Base-by-base conservation (phyloP, 768 basidiomycete genomes). In the Russula virescens region DNA sequence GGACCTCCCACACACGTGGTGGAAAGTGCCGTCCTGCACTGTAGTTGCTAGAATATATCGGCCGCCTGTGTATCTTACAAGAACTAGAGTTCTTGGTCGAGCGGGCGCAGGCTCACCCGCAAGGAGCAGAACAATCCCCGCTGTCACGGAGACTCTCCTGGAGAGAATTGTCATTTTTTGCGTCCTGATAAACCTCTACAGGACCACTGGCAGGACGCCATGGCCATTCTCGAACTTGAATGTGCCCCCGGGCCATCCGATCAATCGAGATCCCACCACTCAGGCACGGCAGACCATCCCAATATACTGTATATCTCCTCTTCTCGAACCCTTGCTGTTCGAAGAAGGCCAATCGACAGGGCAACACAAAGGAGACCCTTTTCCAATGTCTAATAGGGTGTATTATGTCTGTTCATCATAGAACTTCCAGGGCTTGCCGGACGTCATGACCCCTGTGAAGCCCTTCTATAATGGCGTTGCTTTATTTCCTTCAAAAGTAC, bases 151-250 rank as follows among this genome's bases (percentile, higher is more conserved):
- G 86, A 55, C 78, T 93, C 14, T 86, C 87, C 18, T 78, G 81
- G 42, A 73, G 73, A 14, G 89, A 92, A 70, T 86, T 83, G 78
- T 73, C 73, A 7, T 47, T 68, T 1, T 70, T 89, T 28, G n/a
- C 77, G 78, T 58, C 68, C 74, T 21, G 80, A 80, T 1, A 78
- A 81, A 2, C 66, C 70, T 0, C 71, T 87, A 35, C 81, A 84
- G 5, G 78, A 77, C 68, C 70, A n/a, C n/a, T n/a, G n/a, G n/a
- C n/a, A 75, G 8, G 77, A 80, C 66, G 87, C 85, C 0, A 73
- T 84, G 2, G 89, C 89, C n/a, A 72, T 92, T 42, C 72, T 92
- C 35, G 79, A n/a, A n/a, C n/a, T n/a, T n/a, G n/a, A n/a, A n/a
- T n/a, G n/a, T n/a, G n/a, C n/a, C n/a, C n/a, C 88, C 31, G 79